Evolutionary conservation across 179 eudicot genomes (phyloP), one percentile per base, ranked within the genome.

Genomic region (Nepenthes alata): DNA sequence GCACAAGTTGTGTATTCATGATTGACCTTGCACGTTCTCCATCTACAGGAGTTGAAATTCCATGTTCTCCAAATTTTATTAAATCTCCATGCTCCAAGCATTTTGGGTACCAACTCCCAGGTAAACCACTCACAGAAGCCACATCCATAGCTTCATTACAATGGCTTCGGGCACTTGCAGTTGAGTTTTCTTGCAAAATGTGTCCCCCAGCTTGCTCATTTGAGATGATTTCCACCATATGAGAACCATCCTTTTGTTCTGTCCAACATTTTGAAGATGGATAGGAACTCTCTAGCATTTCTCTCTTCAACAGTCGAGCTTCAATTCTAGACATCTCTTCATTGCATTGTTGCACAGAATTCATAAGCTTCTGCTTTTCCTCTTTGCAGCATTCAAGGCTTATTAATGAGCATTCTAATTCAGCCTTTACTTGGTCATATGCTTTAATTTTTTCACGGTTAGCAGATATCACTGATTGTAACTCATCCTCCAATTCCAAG

Each of bases 301-400:
- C 84, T 74, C 62, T 84, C 67, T 71, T 74, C 70, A 61, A 60
- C 69, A 83, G 72, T 66, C 84, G 88, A 66, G 57, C 72, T 50
- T 72, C 69, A 57, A 83, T 63, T 67, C 60, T 78, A 61, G 70
- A 47, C 57, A 75, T 85, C 72, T 81, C 83, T 52, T 75, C 73
- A 71, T 61, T 70, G 66, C 81, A 83, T 65, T 85, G 82, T 70
- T 73, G 75, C 67, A 83, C 74, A 61, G 80, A 79, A 59, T 65
- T 68, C 63, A 78, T 66, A 12, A 87, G 79, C 81, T 72, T 84
- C 71, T 80, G 79, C 66, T 93, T 93, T 75, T 93, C 98, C 75
- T 93, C 97, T 79, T 78, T 93, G 74, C 95, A 93, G 67, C 93
- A 93, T 68, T 87, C 97, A 54, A 90, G 80, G 74, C 90, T 87